phyloP scores from a whole-genome alignment of 2,329 filamentous ascomycete genomes.

The Aspergillus aculeatinus region DNA sequence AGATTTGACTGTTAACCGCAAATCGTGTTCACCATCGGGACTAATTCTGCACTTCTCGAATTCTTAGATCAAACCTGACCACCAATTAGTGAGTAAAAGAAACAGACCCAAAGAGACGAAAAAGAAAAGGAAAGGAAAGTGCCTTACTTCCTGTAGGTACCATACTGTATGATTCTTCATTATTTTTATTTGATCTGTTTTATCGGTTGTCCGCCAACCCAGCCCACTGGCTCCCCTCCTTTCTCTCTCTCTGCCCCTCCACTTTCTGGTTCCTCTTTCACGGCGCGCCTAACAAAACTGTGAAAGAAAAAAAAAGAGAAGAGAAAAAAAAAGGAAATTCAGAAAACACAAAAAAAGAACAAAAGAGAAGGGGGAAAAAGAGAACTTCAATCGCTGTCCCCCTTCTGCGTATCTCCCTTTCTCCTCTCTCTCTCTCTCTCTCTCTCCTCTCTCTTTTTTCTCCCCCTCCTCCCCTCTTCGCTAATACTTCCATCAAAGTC shows the following conservation, averaged over 20 bases:
- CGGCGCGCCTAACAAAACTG: conserved; percentile 14
- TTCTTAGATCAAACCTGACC: not conserved
- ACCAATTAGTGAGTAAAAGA: not conserved
- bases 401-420: no score
- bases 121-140: not conserved
- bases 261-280: conserved; percentile 18
- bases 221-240: conserved; percentile 18
- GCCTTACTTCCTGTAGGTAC: not conserved
- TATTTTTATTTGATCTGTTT: conserved; percentile 6
- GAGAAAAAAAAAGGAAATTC: not conserved
- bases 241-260: conserved; percentile 15
- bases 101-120: not conserved
- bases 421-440: conserved; percentile 6
- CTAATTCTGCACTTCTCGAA: not conserved
- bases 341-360: conserved; percentile 4
- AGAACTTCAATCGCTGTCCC: not conserved
- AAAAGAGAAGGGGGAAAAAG: not conserved
- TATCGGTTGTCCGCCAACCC: conserved; percentile 13
- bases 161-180: conserved; percentile 1
- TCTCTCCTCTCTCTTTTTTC: not conserved
- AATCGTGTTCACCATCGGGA: not conserved
- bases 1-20: not conserved
- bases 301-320: conserved; percentile 3
- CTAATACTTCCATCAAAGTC: conserved; percentile 3
- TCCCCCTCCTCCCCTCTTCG: not conserved